Evolutionary conservation across 2,329 filamentous ascomycete genomes (phyloP).

Genomic region (Fusarium praegraminearum): DNA sequence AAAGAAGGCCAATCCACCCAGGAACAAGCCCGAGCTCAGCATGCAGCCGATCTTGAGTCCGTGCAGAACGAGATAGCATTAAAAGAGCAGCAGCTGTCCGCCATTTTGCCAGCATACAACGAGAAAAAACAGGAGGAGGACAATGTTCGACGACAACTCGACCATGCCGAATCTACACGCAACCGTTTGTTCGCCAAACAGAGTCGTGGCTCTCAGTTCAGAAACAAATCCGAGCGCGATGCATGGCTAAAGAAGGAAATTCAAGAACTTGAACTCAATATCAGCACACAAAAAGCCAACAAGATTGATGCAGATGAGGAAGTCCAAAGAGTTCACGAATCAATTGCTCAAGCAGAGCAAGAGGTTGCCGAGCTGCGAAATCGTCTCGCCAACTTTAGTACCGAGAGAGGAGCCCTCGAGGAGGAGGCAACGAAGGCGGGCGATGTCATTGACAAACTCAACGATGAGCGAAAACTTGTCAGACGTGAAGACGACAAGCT

Average conservation of each 20-base stretch:
- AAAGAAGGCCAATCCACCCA: slow-evolving; percentile 84
- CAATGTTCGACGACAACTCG: slow-evolving; percentile 76
- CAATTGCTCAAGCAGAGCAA: slow-evolving; percentile 78
- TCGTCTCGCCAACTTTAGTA: slow-evolving; percentile 82
- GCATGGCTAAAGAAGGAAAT: slow-evolving; percentile 85
- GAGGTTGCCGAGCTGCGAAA: slow-evolving; percentile 78
- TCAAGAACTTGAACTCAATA: slow-evolving; percentile 78
- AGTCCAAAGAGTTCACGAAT: slow-evolving; percentile 75
- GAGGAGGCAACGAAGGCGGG: slow-evolving; percentile 82
- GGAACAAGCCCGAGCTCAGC: slow-evolving; percentile 77
- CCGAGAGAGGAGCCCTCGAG: slow-evolving; percentile 77
- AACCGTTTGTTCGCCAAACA: slow-evolving; percentile 92
- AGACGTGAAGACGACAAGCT: slow-evolving; percentile 92
- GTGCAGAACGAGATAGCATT: slow-evolving; percentile 79
- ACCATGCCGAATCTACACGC: slow-evolving; percentile 79
- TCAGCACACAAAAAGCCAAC: slow-evolving; percentile 86
- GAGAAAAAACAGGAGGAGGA: slow-evolving; percentile 79
- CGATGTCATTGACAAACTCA: slow-evolving; percentile 80
- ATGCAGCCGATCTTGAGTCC: slow-evolving; percentile 77
- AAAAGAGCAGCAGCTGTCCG: slow-evolving; percentile 80
- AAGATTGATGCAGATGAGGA: slow-evolving; percentile 87
- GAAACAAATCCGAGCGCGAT: slow-evolving; percentile 89
- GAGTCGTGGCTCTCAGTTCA: slow-evolving; percentile 87
- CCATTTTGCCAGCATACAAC: slow-evolving; percentile 82
- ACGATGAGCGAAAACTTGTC: slow-evolving; percentile 88